phyloP scores from a whole-genome alignment of 2,329 filamentous ascomycete species.

The Colletotrichum echinochloae region DNA sequence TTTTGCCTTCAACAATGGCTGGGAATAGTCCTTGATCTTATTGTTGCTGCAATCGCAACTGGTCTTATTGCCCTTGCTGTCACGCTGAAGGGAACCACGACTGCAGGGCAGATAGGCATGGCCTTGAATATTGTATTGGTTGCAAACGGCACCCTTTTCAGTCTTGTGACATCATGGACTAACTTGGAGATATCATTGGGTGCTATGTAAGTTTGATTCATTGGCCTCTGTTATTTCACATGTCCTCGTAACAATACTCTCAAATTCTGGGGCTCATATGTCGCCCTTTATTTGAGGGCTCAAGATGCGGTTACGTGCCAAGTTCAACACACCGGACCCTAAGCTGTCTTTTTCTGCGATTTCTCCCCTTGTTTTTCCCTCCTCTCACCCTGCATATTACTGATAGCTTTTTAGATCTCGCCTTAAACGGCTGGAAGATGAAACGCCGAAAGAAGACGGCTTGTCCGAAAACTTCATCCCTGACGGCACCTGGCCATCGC shows the following conservation, averaged over 20 bases:
- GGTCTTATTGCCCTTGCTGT: slow-evolving; percentile 60
- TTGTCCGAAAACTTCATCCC: slow-evolving; percentile 42
- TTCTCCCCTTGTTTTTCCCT: no score
- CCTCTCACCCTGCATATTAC: background rate
- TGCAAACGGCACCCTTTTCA: slow-evolving; percentile 48
- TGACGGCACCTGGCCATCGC: slow-evolving; percentile 48
- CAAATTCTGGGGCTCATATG: no score
- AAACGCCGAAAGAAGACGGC: slow-evolving; percentile 46
- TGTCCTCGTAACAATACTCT: no score
- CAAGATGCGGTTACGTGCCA: no score
- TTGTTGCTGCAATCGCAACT: slow-evolving; percentile 59
- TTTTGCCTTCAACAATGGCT: slow-evolving; percentile 70
- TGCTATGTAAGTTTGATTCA: slow-evolving; percentile 42
- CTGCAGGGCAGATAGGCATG: slow-evolving; percentile 39
- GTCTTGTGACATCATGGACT: slow-evolving; percentile 48
- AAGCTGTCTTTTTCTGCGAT: background rate
- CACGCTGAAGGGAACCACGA: slow-evolving; percentile 28
- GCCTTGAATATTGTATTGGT: slow-evolving; percentile 45
- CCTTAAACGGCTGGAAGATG: slow-evolving; percentile 46
- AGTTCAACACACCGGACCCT: no score
- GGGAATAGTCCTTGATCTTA: slow-evolving; percentile 61
- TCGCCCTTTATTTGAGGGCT: no score
- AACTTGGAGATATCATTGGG: slow-evolving; percentile 47
- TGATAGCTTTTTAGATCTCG: slow-evolving; percentile 34
- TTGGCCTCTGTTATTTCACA: no score